Percentiles rank a stretch among this genome's conserved stretches.
Evolutionary conservation across 441 rosid species (phyloP).

Genomic region (Gossypium gossypioides): DNA sequence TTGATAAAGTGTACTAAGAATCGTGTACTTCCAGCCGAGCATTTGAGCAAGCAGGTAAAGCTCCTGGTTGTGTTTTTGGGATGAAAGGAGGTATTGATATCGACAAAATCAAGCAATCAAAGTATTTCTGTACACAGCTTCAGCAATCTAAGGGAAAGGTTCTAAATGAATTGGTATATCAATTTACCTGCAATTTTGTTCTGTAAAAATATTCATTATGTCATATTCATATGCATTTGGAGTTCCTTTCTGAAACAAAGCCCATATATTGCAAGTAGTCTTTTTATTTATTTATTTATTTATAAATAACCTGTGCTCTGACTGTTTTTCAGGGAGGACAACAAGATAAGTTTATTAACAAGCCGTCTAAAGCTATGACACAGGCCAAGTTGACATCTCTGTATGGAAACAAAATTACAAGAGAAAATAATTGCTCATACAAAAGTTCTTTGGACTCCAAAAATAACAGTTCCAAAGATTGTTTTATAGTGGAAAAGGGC

Average conservation of each 20-base stretch:
- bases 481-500: slow-evolving; percentile 35
- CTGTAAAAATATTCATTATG: background rate
- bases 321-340: slow-evolving; percentile 46
- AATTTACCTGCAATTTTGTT: background rate
- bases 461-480: slow-evolving; percentile 38
- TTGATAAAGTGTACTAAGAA: slow-evolving; percentile 10
- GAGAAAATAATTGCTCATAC: slow-evolving; percentile 24
- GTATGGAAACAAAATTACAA: slow-evolving; percentile 53
- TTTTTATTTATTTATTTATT: background rate
- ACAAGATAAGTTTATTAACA: slow-evolving; percentile 27
- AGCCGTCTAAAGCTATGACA: slow-evolving; percentile 36
- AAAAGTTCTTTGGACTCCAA: slow-evolving; percentile 31
- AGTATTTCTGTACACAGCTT: slow-evolving; percentile 38
- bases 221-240: background rate
- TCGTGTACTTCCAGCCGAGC: slow-evolving; percentile 40
- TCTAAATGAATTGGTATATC: slow-evolving; percentile 34
- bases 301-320: background rate
- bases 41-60: slow-evolving; percentile 60
- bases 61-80: slow-evolving; percentile 43
- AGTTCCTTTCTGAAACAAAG: background rate
- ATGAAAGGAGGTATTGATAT: slow-evolving; percentile 37
- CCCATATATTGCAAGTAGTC: background rate
- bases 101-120: slow-evolving; percentile 67
- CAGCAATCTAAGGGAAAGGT: slow-evolving; percentile 36
- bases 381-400: slow-evolving; percentile 62